Evolutionary conservation across 2,329 filamentous ascomycete genomes (phyloP).

Genomic region (Blastomyces gilchristii): DNA sequence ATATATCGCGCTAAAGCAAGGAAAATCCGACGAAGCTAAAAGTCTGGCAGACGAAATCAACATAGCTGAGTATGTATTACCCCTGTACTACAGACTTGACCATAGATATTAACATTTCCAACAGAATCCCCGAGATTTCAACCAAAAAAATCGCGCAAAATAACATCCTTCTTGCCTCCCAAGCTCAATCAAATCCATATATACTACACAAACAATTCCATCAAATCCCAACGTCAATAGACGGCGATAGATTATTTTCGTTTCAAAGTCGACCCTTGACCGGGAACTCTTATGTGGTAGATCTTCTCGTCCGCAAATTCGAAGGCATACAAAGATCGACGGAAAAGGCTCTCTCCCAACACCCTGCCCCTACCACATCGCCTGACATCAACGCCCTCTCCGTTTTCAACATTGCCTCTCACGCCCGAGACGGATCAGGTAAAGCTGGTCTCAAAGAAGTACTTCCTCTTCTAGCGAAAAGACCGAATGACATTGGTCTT

Average conservation of each 20-base stretch:
- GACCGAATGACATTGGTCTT: conserved; percentile 71
- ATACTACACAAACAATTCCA: conserved; percentile 48
- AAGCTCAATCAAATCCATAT: conserved; percentile 45
- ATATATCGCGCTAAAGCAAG: conserved; percentile 47
- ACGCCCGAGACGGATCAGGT: conserved; percentile 52
- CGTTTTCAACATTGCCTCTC: conserved; percentile 63
- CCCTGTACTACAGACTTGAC: neutral
- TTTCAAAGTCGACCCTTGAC: conserved; percentile 47
- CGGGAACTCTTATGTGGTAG: conserved; percentile 46
- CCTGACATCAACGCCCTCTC: conserved; percentile 47
- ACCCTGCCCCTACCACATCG: conserved; percentile 41
- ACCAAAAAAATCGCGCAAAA: conserved; percentile 52
- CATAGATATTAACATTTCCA: conserved; percentile 1
- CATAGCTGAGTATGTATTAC: conserved; percentile 39
- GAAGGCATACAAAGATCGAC: conserved; percentile 49
- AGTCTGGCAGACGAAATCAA: conserved; percentile 43
- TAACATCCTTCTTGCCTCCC: conserved; percentile 44
- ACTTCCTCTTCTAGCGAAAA: conserved; percentile 57
- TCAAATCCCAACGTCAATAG: conserved; percentile 35
- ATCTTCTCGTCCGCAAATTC: conserved; percentile 51
- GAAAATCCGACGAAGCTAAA: conserved; percentile 47
- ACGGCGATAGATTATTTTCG: conserved; percentile 47
- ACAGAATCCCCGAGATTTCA: conserved; percentile 47
- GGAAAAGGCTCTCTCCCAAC: conserved; percentile 39
- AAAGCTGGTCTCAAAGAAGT: conserved; percentile 61